A percentile compares a stretch with the other conserved stretches of the same genome.
Conservation (phyloP, 768 basidiomycete genomes). For the Serendipita sp. region DNA sequence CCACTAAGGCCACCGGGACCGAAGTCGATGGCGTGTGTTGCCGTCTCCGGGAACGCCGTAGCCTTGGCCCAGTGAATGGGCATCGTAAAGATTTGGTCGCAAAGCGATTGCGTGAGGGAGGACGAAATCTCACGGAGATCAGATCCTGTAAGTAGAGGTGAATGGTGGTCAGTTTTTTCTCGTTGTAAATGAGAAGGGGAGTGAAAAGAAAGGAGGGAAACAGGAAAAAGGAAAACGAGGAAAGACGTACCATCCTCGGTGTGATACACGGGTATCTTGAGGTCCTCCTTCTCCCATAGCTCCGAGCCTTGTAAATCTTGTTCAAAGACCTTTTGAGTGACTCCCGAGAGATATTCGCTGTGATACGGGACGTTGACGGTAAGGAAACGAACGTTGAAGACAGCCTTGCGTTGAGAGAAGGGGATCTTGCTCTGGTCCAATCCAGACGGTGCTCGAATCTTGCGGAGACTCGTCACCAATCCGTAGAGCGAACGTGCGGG, state of each 20-base stretch:
- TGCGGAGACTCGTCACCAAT: constrained; percentile 78
- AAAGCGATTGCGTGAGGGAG: constrained; percentile 75
- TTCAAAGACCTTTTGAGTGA: constrained; percentile 57
- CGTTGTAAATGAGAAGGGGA: too few species aligned
- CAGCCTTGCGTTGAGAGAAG: constrained; percentile 87
- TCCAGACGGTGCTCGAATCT: constrained; percentile 73
- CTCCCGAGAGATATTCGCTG: constrained; percentile 64
- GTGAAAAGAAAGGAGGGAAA: constrained; percentile 14
- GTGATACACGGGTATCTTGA: constrained; percentile 76
- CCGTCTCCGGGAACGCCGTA: constrained; percentile 74
- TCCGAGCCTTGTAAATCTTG: constrained; percentile 67
- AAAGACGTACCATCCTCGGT: constrained; percentile 77
- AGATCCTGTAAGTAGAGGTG: constrained; percentile 62
- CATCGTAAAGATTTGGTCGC: constrained; percentile 81
- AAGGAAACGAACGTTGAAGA: constrained; percentile 84
- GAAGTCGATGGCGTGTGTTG: constrained; percentile 92
- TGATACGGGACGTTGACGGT: constrained; percentile 96
- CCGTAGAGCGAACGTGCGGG: constrained; percentile 86
- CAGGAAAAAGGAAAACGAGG: constrained; percentile 9
- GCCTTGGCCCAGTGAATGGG: constrained; percentile 91
- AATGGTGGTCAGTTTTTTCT: too few species aligned
- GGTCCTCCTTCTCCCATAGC: constrained; percentile 51
- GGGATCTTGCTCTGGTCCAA: constrained; percentile 89
- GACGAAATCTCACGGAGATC: constrained; percentile 58
- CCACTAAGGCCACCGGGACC: constrained; percentile 91